phyloP scores from a whole-genome alignment of 1,284 basidiomycete genomes.

The Irpex sp. region DNA sequence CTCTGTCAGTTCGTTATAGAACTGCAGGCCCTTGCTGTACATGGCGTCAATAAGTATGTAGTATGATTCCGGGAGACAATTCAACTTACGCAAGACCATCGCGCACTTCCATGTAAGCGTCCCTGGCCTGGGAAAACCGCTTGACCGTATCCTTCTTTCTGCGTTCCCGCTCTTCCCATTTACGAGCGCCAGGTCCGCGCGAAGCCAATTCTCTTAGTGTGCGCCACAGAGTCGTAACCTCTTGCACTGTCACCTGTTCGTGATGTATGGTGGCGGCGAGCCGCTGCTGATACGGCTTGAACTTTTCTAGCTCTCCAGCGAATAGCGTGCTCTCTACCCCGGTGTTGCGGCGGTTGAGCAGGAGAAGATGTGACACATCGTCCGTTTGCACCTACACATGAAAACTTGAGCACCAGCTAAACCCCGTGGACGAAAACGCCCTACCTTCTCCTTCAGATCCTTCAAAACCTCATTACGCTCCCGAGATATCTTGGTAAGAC shows the following conservation, averaged over 20 bases:
- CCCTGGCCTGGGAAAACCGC: conserved; percentile 72
- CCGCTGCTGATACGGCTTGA: conserved; percentile 86
- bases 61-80: conserved; percentile 5
- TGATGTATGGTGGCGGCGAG: conserved; percentile 75
- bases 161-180: conserved; percentile 79
- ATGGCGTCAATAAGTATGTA: conserved; percentile 6
- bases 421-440: not conserved
- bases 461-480: conserved; percentile 87
- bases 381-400: conserved; percentile 81
- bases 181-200: conserved; percentile 66
- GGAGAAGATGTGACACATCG: conserved; percentile 92
- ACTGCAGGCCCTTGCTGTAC: conserved; percentile 79
- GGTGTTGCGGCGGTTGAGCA: conserved; percentile 86
- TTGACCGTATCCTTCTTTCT: conserved; percentile 71
- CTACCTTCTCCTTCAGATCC: conserved; percentile 91
- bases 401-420: not conserved
- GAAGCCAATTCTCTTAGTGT: conserved; percentile 69
- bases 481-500: conserved; percentile 77
- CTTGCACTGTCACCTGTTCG: conserved; percentile 69
- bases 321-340: conserved; percentile 87
- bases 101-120: conserved; percentile 83
- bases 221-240: conserved; percentile 71
- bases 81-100: conserved; percentile 72
- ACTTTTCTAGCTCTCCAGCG: conserved; percentile 93
- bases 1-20: conserved; percentile 82